Base-by-base conservation (phyloP, 2,329 filamentous ascomycete species). In the Neofusicoccum umdonicola region DNA sequence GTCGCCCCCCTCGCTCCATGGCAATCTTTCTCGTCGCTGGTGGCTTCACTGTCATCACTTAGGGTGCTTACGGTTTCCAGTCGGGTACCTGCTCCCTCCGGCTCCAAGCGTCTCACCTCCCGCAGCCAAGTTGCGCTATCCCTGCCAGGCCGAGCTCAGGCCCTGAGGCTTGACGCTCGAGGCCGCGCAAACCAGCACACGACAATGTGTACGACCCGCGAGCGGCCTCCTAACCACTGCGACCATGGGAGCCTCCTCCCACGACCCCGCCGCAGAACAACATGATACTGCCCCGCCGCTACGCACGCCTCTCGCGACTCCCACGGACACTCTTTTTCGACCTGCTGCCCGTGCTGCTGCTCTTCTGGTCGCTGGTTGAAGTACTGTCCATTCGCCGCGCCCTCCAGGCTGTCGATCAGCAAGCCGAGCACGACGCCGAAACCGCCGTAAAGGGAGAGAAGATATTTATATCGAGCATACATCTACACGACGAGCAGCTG, bases 381-480 rank as follows among this genome's bases (percentile, higher is more conserved):
- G 56, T 61, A 3, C 35, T 65, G 6, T 51, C 22, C 44, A 52
- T 65, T 7, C 63, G 54, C 13, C 44, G 37, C 37, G 50, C 45
- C 37, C 54, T 65, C 11, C 54, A 65, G 27, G 54, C 56, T 17
- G 54, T 48, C 35, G 63, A 63, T 27, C 37, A 45, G 4, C 19
- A 17, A 15, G 56, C 63, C 52, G 44, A 44, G 44, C 37, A 42
- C 44, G 45, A 37, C 12, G 37, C 56, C 52, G 44, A 51, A 8
- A 41, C 50, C 54, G 22, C 39, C 34, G n/a, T 27, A 12, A 50
- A 35, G 37, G 63, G 63, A 11, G 63, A 65, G 31, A 60, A 61
- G 37, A 83, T 92, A 67, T 92, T 87, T 77, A 90, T 92, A 66
- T 86, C 88, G 4, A 86, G 85, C 66, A 86, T 89, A 72, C 88